Evolutionary conservation across 768 basidiomycete genomes (phyloP), one percentile per base, ranked within the genome.

Genomic region (Podaxis mareebaensis): DNA sequence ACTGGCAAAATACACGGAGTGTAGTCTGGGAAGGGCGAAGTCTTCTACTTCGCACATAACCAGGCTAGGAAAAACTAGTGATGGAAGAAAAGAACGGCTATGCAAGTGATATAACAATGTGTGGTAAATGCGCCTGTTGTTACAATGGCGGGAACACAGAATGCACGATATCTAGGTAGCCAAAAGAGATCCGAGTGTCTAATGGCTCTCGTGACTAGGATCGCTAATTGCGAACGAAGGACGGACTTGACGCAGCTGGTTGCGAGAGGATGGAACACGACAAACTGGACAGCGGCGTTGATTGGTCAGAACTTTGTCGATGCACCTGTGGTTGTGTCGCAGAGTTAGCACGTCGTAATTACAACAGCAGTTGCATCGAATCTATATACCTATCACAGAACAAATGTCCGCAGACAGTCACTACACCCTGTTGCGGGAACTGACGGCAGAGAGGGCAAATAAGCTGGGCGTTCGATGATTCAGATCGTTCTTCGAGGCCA

Each of bases 321-420:
- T 68, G 46, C 70, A 73, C 13, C 72, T 73, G 42, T 17, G 33
- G 15, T 55, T 48, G 3, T 20, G 13, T 51, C 5, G 12, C 20
- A 24, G 26, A 24, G 22, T 51, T 51, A 51, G 26, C 49, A 10
- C 13, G n/a, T 22, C n/a, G 22, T 46, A 7, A 5, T 17, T 46
- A 26, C 26, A 51, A 12, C 10, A 24, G 8, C 6, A 13, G 49
- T 6, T 24, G 42, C 13, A 28, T 28, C 22, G 24, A 17, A 24
- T 30, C 42, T 68, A 59, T 68, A 59, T 49, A 73, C 72, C 58
- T 56, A 51, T 70, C 61, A 46, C 72, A 73, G 48, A 73, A 71
- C 8, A 75, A 53, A 67, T 73, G 77, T 4, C 77, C 77, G 56
- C 77, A 78, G 15, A 64, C 44, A 13, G 72, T 74, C 26, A 75